Percentiles rank a stretch among this genome's conserved stretches.
phyloP scores from a whole-genome alignment of 176 grass and related monocot species.

The Oryza officinalis region DNA sequence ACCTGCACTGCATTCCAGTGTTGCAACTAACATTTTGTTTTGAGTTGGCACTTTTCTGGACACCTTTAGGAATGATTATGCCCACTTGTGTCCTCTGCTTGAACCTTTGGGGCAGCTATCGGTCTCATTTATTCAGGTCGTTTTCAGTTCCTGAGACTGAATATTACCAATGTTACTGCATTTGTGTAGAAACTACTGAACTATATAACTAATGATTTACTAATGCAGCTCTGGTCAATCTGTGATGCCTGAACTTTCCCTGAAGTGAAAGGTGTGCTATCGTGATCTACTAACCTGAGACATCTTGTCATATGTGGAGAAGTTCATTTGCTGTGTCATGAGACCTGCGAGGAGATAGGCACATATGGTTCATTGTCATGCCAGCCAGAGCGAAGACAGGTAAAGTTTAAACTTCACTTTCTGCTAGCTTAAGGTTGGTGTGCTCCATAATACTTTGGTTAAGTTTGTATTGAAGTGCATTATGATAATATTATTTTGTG shows the following conservation, averaged over 20 bases:
- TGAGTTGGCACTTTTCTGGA: conserved; percentile 30
- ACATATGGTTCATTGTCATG: background rate
- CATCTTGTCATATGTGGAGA: background rate
- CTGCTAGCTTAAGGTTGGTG: background rate
- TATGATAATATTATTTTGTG: background rate
- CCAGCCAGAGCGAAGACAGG: background rate
- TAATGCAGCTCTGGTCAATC: background rate
- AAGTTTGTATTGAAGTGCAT: background rate
- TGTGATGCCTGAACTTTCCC: background rate
- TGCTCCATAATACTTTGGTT: background rate
- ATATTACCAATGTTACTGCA: background rate
- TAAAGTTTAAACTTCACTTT: background rate
- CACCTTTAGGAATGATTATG: conserved; percentile 39
- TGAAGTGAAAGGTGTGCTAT: background rate
- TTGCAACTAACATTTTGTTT: conserved; percentile 29
- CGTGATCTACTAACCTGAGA: background rate
- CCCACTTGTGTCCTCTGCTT: background rate
- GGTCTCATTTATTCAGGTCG: conserved; percentile 16
- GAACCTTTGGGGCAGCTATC: conserved; percentile 17
- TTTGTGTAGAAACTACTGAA: background rate
- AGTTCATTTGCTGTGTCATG: background rate
- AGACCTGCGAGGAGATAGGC: background rate
- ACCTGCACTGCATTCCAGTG: background rate
- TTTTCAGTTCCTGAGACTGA: background rate
- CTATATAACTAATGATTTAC: background rate